A percentile compares a stretch with the other conserved stretches of the same genome.
Evolutionary conservation across 257 asterid species (phyloP).

Genomic region (Primulina eburnea): DNA sequence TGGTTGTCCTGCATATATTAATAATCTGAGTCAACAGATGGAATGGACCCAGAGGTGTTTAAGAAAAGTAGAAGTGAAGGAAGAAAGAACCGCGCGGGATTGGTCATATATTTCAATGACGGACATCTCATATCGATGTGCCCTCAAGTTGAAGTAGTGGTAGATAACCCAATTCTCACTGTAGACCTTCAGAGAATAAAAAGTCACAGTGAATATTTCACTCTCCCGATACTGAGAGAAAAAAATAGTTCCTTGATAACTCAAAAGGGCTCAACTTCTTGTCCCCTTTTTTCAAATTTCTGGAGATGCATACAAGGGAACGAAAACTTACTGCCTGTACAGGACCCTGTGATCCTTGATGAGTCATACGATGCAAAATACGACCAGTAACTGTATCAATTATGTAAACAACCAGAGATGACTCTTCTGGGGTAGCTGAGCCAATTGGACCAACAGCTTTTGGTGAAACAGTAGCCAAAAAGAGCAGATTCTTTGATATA

Average conservation of each 20-base stretch:
- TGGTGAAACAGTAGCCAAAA: conserved; percentile 85
- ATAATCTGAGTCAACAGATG: conserved; percentile 18
- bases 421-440: conserved; percentile 88
- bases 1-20: conserved; percentile 73
- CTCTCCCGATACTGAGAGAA: conserved; percentile 3
- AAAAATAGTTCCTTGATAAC: background rate
- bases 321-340: conserved; percentile 74
- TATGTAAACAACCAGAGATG: conserved; percentile 74
- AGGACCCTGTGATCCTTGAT: conserved; percentile 94
- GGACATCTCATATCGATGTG: conserved; percentile 97
- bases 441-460: conserved; percentile 85
- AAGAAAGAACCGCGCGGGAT: conserved; percentile 80
- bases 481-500: conserved; percentile 77
- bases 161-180: conserved; percentile 98
- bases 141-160: conserved; percentile 96
- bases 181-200: conserved; percentile 54
- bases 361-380: conserved; percentile 82
- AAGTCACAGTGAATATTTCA: conserved; percentile 7
- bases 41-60: conserved; percentile 16
- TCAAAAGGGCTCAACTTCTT: background rate
- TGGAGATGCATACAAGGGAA: conserved; percentile 19
- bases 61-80: conserved; percentile 29
- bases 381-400: conserved; percentile 93
- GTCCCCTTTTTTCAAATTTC: background rate
- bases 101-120: conserved; percentile 96